A percentile compares a stretch with the other conserved stretches of the same genome.
phyloP scores from a whole-genome alignment of 1,139 yeast genomes.

The Candida gigantensis region DNA sequence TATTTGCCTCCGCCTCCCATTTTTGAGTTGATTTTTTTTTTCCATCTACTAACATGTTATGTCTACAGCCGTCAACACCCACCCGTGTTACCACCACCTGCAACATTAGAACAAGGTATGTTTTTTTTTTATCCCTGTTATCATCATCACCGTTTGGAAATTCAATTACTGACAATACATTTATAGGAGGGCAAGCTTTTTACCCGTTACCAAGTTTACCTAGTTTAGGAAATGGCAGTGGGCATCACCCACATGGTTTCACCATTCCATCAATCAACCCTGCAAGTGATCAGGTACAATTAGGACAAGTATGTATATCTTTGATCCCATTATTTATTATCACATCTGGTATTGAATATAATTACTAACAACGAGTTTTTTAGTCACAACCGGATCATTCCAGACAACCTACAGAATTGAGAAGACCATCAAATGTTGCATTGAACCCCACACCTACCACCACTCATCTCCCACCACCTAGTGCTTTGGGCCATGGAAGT shows the following conservation, averaged over 20 bases:
- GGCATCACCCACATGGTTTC: constrained; percentile 44
- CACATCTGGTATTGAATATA: too few relatives aligned
- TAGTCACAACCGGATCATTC: constrained; percentile 21
- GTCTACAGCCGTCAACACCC: constrained; percentile 50
- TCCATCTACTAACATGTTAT: not conserved
- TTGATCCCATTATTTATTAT: too few relatives aligned
- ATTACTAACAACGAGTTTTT: constrained; percentile 14
- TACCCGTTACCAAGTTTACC: constrained; percentile 56
- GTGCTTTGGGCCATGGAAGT: constrained; percentile 15
- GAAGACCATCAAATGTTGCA: constrained; percentile 27
- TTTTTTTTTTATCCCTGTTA: too few relatives aligned
- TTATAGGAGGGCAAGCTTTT: constrained; percentile 47
- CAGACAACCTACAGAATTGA: constrained; percentile 26
- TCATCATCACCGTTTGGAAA: not conserved
- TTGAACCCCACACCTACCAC: constrained; percentile 18
- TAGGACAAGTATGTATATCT: constrained; percentile 29
- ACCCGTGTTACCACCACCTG: constrained; percentile 59
- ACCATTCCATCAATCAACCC: constrained; percentile 49
- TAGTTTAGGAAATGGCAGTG: constrained; percentile 47
- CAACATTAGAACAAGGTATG: constrained; percentile 52
- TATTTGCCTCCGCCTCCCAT: constrained; percentile 13
- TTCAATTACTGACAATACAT: constrained; percentile 18
- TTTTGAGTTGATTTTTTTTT: not conserved
- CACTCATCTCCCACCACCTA: constrained; percentile 29
- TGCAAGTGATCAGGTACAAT: constrained; percentile 25